Evolutionary conservation across 2,329 filamentous ascomycete genomes (phyloP), one percentile per base, ranked within the genome.

Genomic region (Aspergillus vadensis): DNA sequence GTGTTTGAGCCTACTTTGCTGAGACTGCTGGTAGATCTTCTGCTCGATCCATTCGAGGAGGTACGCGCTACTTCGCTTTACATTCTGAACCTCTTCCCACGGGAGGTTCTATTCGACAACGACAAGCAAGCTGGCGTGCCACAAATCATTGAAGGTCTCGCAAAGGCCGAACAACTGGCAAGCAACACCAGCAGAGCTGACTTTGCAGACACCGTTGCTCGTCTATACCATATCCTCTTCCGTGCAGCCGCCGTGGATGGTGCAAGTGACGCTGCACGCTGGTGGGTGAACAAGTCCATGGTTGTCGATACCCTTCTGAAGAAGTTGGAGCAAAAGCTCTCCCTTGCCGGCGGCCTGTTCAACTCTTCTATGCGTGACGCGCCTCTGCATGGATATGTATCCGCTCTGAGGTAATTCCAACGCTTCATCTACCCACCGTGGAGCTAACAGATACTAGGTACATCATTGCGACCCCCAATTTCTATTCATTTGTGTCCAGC

Each of bases 11-110:
- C 72, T 2, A 70, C 60, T 30, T 65, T 79, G 43, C 71, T 78
- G 41, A 69, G 89, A 51, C 80, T 88, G 4, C 79, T 98, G 6
- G 79, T 93, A 14, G 92, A 97, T 73, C 84, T 97, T 21, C 77
- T 96, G 7, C 82, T 96, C 71, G 91, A 99, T 69, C 91, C 94
- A 0, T 99, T 96, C 70, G 95, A 98, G 59, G 95, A 99, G 74
- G 90, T 98, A 4, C 85, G 94, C 66, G 86, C 79, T 50, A 77
- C 76, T 1, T 77, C 85, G 7, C 74, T 82, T 14, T 72, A 74
- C 14, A 74, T 84, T 5, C 69, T 87, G 36, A 72, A 71, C 19
- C 39, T 75, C 23, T 79, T 77, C 44, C 76, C 77, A 15, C 60
- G 54, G 5, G 61, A 72, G 6, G 61, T 74, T 12, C 56, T 77